A percentile compares a stretch with the other conserved stretches of the same genome.
Conservation (phyloP, 768 basidiomycete species). For the Tubosaeta brunneosetosa region DNA sequence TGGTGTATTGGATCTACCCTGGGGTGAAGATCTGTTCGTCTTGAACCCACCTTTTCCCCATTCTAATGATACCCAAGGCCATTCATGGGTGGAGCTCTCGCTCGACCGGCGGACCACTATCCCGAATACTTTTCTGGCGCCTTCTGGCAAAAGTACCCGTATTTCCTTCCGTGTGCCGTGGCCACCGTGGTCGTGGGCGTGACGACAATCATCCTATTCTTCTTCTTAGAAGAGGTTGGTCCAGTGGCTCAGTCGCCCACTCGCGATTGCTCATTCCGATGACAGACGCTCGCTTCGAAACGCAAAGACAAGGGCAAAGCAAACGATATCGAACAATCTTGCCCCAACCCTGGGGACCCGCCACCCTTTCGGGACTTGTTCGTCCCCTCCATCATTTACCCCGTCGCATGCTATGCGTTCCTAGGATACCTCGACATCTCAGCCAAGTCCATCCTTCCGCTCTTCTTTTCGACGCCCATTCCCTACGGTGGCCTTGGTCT, state of each 20-base stretch:
- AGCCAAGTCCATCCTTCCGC: slow-evolving; percentile 33
- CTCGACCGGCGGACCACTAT: slow-evolving; percentile 50
- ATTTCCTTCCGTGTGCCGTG: slow-evolving; percentile 63
- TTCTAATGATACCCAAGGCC: slow-evolving; percentile 10
- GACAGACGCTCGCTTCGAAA: slow-evolving; percentile 11
- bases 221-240: slow-evolving; percentile 54
- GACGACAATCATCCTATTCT: slow-evolving; percentile 37
- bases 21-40: slow-evolving; percentile 25
- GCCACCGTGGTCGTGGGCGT: slow-evolving; percentile 48
- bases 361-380: slow-evolving; percentile 41
- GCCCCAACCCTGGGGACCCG: slow-evolving; percentile 20
- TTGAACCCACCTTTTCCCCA: not conserved
- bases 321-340: not conserved
- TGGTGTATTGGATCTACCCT: slow-evolving; percentile 32
- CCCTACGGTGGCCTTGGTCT: slow-evolving; percentile 37
- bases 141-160: slow-evolving; percentile 50
- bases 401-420: slow-evolving; percentile 31
- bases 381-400: slow-evolving; percentile 29
- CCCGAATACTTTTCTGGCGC: slow-evolving; percentile 41
- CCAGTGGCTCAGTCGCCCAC: too few relatives aligned
- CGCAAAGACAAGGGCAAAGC: not conserved
- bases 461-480: slow-evolving; percentile 38
- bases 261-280: slow-evolving; percentile 4
- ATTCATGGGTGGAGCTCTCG: slow-evolving; percentile 51
- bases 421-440: slow-evolving; percentile 38